Conservation (phyloP, 2,329 filamentous ascomycete species). For the Diplodia sapinea region DNA sequence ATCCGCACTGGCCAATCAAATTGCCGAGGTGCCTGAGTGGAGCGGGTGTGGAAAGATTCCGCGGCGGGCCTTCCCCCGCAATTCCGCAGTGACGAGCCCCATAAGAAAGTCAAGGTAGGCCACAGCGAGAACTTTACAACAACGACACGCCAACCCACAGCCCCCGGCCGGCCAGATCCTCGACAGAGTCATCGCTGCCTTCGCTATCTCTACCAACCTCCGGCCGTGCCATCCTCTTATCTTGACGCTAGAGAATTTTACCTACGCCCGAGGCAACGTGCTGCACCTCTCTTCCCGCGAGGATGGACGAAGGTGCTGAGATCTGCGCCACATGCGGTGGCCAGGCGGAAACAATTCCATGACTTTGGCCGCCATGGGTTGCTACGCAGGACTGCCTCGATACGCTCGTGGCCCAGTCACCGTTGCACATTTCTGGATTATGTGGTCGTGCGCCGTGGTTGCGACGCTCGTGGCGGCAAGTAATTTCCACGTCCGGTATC, state of each 20-base stretch:
- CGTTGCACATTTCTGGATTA: neutral
- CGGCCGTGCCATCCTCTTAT: slow-evolving; percentile 12
- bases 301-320: neutral
- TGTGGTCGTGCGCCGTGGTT: neutral
- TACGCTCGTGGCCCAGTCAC: neutral
- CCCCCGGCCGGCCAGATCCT: slow-evolving; percentile 3
- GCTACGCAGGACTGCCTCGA: neutral
- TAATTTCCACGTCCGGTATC: neutral
- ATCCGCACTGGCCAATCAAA: slow-evolving; percentile 12
- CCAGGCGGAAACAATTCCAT: slow-evolving; percentile 19
- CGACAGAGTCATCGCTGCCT: neutral
- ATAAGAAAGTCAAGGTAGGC: neutral
- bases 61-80: neutral
- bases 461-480: neutral
- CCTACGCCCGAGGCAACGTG: neutral
- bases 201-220: slow-evolving; percentile 7
- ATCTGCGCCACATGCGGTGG: slow-evolving; percentile 18
- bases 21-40: neutral
- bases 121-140: slow-evolving; percentile 18
- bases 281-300: neutral
- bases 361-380: neutral
- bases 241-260: slow-evolving; percentile 1
- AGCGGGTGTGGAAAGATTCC: slow-evolving; percentile 4
- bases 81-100: neutral
- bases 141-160: slow-evolving; percentile 11